phyloP scores from a whole-genome alignment of 192 early-diverging fungal species.

The Dissophora globulifera region DNA sequence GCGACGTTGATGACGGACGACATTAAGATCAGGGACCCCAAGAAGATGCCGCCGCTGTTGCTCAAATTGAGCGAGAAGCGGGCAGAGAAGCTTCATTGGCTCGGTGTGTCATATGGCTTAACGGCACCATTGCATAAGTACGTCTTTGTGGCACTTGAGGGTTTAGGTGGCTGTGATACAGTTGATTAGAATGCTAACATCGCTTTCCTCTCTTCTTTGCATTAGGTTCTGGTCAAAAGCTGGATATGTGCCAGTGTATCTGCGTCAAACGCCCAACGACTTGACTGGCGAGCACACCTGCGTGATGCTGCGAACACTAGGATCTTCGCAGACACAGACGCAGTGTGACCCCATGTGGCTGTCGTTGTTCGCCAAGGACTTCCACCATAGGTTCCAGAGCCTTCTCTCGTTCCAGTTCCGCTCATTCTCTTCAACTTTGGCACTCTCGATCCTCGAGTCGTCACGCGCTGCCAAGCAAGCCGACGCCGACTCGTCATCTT shows the following conservation, averaged over 20 bases:
- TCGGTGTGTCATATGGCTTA: constrained; percentile 96
- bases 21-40: constrained; percentile 86
- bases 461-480: constrained; percentile 64
- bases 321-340: constrained; percentile 55
- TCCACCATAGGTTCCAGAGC: constrained; percentile 88
- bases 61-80: constrained; percentile 85
- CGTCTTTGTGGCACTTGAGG: not conserved
- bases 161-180: not conserved
- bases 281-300: constrained; percentile 98
- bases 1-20: constrained; percentile 69
- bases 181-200: not conserved
- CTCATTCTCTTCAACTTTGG: constrained; percentile 81
- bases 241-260: constrained; percentile 92
- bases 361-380: constrained; percentile 89
- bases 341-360: constrained; percentile 81
- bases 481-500: constrained; percentile 20
- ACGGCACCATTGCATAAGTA: constrained; percentile 86
- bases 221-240: constrained; percentile 89
- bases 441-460: constrained; percentile 86
- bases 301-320: constrained; percentile 91
- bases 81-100: constrained; percentile 86
- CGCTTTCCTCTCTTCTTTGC: not conserved
- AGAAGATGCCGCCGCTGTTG: constrained; percentile 92
- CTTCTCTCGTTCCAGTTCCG: constrained; percentile 91
- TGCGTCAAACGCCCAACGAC: constrained; percentile 97